phyloP scores from a whole-genome alignment of 2,329 filamentous ascomycete species.

The Sodiomyces alkalinus region DNA sequence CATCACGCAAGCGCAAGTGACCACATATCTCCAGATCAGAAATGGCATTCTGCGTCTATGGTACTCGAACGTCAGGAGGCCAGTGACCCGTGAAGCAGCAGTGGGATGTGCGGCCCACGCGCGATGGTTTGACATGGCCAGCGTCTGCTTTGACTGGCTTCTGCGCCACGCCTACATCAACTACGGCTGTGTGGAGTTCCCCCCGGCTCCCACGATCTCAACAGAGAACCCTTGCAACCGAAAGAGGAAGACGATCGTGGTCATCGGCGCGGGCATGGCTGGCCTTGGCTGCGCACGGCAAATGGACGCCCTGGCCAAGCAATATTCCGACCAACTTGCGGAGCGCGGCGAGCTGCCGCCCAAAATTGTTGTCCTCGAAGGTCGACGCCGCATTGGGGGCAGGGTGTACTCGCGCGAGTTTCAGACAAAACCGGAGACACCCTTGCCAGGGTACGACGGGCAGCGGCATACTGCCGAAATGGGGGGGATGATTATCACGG shows the following conservation, averaged over 20 bases:
- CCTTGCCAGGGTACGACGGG: conserved; percentile 35
- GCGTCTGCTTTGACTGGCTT: conserved; percentile 85
- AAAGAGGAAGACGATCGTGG: conserved; percentile 58
- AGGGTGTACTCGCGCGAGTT: conserved; percentile 75
- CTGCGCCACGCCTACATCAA: conserved; percentile 89
- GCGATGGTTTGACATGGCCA: conserved; percentile 80
- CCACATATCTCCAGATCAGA: conserved; percentile 87
- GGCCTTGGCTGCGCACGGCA: conserved; percentile 87
- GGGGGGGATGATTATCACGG: conserved; percentile 96
- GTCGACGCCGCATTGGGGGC: conserved; percentile 73
- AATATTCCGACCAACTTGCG: conserved; percentile 56
- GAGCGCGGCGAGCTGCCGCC: conserved; percentile 53
- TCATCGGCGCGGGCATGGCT: conserved; percentile 89
- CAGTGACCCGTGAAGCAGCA: conserved; percentile 71
- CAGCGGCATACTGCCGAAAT: conserved; percentile 76
- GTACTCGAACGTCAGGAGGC: conserved; percentile 71
- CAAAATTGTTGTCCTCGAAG: conserved; percentile 70
- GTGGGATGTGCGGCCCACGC: conserved; percentile 72
- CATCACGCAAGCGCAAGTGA: conserved; percentile 79
- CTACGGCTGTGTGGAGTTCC: conserved; percentile 77
- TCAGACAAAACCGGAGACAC: conserved; percentile 39
- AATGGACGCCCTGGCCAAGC: conserved; percentile 68
- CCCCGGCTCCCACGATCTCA: conserved; percentile 19
- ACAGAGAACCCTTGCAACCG: conserved; percentile 17
- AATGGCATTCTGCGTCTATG: conserved; percentile 88